phyloP scores from a whole-genome alignment of 805 yeast genomes.

The Cyberlindnera japonica region DNA sequence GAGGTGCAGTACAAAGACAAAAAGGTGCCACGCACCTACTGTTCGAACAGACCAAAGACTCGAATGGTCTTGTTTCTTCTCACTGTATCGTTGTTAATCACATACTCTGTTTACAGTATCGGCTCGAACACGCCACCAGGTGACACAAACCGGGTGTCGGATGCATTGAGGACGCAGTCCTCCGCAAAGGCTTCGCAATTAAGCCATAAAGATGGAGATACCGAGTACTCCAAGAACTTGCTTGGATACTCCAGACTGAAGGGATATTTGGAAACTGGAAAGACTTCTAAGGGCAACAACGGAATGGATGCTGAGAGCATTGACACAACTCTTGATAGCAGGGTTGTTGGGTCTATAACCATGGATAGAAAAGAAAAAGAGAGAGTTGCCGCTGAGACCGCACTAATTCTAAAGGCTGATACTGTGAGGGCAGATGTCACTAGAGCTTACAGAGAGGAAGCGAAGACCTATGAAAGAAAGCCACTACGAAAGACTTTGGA shows the following conservation, averaged over 20 bases:
- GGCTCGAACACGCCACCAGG: not conserved
- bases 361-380: slow-evolving; percentile 3
- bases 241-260: slow-evolving; percentile 4
- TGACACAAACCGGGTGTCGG: slow-evolving; percentile 1
- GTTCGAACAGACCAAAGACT: slow-evolving; percentile 1
- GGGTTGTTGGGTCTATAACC: slow-evolving; percentile 17
- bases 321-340: slow-evolving; percentile 17
- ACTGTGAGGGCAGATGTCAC: slow-evolving; percentile 1
- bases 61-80: slow-evolving; percentile 1
- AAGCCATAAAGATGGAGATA: slow-evolving; percentile 10
- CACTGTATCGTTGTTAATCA: slow-evolving; percentile 1
- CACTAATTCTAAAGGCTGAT: not conserved
- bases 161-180: too few relatives aligned
- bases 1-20: slow-evolving; percentile 8
- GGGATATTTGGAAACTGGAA: not conserved
- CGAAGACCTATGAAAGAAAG: not conserved
- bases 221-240: slow-evolving; percentile 11
- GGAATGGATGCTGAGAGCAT: slow-evolving; percentile 12
- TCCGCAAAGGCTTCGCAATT: not conserved
- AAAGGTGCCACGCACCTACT: not conserved
- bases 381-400: not conserved
- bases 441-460: slow-evolving; percentile 1
- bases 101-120: slow-evolving; percentile 4
- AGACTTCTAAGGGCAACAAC: not conserved
- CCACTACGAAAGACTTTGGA: not conserved